Base-by-base conservation (phyloP, 371 early-diverging fungal species). In the Mortierella sp. region DNA sequence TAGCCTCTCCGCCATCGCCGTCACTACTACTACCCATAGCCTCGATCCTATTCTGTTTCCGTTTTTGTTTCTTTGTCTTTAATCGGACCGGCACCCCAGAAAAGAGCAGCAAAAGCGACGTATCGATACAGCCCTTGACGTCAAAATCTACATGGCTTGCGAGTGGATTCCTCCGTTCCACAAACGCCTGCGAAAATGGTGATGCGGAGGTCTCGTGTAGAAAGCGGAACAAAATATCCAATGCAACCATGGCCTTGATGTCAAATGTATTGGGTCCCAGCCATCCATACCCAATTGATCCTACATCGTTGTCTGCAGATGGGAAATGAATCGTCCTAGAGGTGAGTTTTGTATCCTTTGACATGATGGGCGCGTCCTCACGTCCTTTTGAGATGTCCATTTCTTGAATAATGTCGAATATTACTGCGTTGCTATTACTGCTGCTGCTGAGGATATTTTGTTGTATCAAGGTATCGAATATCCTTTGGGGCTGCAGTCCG, bases 201-300 rank as follows among this genome's bases (percentile, higher is more conserved):
- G 87, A 85, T 9, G 89, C 86, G 7, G 89, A 72, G 23, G 84
- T 89, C 58, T 91, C 91, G 31, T 84, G 84, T 55, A 93, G 64
- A 70, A 84, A 92, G 28, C 88, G 76, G 68, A 88, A 83, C 34
- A 93, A 66, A 40, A 93, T 85, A 66, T 90, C 90, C n/a, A 93
- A 70, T 3, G 88, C 88, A 1, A 89, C 72, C 54, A 84, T 80
- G 12, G 85, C 84, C 26, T 74, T 65, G 32, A 87, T 61, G 37
- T 92, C 91, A 23, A 83, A 81, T 0, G 88, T 82, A 19, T 60
- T 67, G 13, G 93, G 93, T 2, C 93, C 93, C 0, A 83, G 80
- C 93, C 93, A 93, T 67, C 80, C 88, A 61, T 86, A 91, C 2
- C 87, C 85, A 47, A 91, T 86, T 23, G 91, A 87, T 0, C 93